phyloP scores from a whole-genome alignment of 176 grass and related monocot genomes.

The Triticum turgidum region DNA sequence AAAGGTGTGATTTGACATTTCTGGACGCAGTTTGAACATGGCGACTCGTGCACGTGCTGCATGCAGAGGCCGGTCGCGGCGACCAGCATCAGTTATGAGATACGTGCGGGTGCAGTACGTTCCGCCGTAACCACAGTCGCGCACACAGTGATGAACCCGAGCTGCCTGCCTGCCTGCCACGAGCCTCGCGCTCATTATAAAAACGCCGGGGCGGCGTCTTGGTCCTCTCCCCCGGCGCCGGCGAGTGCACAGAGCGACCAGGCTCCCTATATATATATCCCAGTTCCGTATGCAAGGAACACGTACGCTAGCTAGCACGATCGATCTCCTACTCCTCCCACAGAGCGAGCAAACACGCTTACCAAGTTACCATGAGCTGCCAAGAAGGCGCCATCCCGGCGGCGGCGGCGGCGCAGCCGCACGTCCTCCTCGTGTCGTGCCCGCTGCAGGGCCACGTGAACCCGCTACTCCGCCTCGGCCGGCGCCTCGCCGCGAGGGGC shows the following conservation, averaged over 20 bases:
- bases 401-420: constrained; percentile 1
- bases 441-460: constrained; percentile 62
- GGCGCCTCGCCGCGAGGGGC: constrained; percentile 44
- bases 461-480: constrained; percentile 51
- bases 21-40: neutral
- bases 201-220: neutral
- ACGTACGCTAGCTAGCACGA: neutral
- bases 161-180: neutral
- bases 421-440: constrained; percentile 60
- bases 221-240: neutral
- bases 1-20: neutral
- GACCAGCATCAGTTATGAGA: neutral
- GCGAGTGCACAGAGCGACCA: neutral
- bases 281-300: neutral
- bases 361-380: neutral
- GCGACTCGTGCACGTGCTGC: neutral
- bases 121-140: no score
- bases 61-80: neutral
- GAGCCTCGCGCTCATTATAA: neutral
- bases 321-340: no score
- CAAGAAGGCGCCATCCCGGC: neutral
- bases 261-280: no score
- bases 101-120: no score
- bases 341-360: neutral
- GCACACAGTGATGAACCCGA: no score